phyloP scores from a whole-genome alignment of 495 filamentous ascomycete genomes.

The Podospora appendiculata region DNA sequence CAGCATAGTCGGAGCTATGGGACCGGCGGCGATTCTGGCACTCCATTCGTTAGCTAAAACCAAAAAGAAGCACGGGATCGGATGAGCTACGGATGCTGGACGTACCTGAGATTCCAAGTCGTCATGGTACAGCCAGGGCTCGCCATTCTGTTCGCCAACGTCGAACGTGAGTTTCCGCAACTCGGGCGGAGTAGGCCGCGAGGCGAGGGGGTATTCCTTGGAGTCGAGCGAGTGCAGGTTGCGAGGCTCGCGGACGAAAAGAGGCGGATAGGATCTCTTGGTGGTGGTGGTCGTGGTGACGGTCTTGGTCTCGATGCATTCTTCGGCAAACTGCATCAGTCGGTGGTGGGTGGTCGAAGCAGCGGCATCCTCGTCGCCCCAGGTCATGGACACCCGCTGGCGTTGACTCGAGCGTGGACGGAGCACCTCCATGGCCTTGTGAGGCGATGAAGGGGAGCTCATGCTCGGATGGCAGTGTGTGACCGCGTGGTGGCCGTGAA shows the following conservation, averaged over 20 bases:
- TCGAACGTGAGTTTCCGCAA: constrained; percentile 69
- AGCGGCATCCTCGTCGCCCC: constrained; percentile 32
- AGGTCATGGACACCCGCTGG: constrained; percentile 40
- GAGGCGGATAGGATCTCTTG: constrained; percentile 78
- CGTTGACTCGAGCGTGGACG: constrained; percentile 30
- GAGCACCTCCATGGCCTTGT: constrained; percentile 23
- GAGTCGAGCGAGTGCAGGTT: constrained; percentile 69
- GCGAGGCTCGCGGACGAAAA: constrained; percentile 68
- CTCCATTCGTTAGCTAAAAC: constrained; percentile 5
- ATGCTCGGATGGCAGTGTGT: neutral
- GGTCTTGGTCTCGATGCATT: constrained; percentile 54
- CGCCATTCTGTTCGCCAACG: constrained; percentile 44
- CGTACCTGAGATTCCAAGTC: constrained; percentile 26
- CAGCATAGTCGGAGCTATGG: constrained; percentile 23
- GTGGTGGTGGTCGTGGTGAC: constrained; percentile 95
- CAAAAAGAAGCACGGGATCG: neutral
- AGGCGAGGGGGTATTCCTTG: constrained; percentile 83
- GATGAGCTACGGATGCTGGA: neutral
- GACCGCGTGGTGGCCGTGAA: neutral
- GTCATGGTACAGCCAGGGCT: constrained; percentile 58
- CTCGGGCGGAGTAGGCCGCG: constrained; percentile 66
- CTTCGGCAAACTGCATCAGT: constrained; percentile 42
- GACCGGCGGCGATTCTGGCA: constrained; percentile 25
- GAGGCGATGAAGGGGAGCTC: neutral
- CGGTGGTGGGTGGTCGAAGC: constrained; percentile 13